Evolutionary conservation across 192 early-diverging fungal genomes (phyloP).

Genomic region (Fimicolochytrium jonesii): DNA sequence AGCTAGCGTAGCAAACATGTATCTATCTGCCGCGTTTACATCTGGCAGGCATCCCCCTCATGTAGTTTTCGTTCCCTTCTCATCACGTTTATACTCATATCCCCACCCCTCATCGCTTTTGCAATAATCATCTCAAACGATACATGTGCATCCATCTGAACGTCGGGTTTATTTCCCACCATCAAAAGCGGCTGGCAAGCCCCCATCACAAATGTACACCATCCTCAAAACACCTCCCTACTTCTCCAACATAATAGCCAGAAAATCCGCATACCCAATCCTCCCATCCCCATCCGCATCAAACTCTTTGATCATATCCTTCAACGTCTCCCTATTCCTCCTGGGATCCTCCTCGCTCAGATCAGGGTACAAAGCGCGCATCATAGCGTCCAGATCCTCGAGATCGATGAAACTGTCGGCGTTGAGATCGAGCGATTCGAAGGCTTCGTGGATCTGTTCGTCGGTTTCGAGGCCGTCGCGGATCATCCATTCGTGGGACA

Average conservation of each 20-base stretch:
- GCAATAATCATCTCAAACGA: no score
- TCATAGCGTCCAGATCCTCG: slow-evolving; percentile 26
- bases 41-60: no score
- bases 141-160: no score
- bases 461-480: slow-evolving; percentile 23
- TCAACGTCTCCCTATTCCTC: slow-evolving; percentile 22
- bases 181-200: no score
- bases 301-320: slow-evolving; percentile 38
- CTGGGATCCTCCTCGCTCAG: slow-evolving; percentile 26
- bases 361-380: neutral
- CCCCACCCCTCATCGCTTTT: no score
- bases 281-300: slow-evolving; percentile 41
- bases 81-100: no score
- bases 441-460: slow-evolving; percentile 36
- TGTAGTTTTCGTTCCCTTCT: no score
- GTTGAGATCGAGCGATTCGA: slow-evolving; percentile 39
- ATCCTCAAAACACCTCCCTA: no score
- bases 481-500: slow-evolving; percentile 23
- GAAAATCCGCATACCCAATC: slow-evolving; percentile 40
- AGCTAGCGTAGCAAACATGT: no score
- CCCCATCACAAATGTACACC: no score
- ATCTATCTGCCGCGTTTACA: no score
- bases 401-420: slow-evolving; percentile 33
- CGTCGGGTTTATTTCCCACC: no score
- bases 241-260: slow-evolving; percentile 17